Conservation (phyloP, 495 filamentous ascomycete genomes). For the Daldinia loculata region DNA sequence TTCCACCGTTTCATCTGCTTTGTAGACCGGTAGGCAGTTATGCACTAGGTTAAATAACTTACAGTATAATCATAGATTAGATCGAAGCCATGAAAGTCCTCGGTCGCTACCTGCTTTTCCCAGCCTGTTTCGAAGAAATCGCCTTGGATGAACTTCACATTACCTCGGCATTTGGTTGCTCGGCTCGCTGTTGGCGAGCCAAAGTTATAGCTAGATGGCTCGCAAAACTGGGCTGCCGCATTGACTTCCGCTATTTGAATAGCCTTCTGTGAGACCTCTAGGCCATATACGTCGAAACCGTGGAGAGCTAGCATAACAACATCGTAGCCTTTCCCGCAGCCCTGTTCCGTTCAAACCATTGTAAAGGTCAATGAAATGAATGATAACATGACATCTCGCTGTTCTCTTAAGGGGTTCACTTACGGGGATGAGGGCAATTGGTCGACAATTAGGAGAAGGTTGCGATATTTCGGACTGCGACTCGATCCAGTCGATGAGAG, state of each 20-base stretch:
- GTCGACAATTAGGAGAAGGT: not conserved
- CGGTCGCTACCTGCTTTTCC: constrained; percentile 51
- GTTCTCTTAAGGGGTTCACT: not conserved
- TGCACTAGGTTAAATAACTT: constrained; percentile 28
- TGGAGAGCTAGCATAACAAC: constrained; percentile 71
- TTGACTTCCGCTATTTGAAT: constrained; percentile 60
- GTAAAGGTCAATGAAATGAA: not conserved
- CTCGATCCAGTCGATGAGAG: constrained; percentile 55
- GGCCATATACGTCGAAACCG: constrained; percentile 75
- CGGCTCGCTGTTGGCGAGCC: constrained; percentile 41
- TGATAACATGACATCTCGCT: not conserved
- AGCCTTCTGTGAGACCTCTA: constrained; percentile 70
- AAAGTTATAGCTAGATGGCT: constrained; percentile 56
- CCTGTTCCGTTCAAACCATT: constrained; percentile 42
- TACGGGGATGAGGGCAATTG: constrained; percentile 22
- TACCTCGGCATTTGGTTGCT: constrained; percentile 57
- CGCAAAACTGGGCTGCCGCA: constrained; percentile 18
- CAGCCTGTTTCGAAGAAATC: constrained; percentile 78
- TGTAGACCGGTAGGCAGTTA: not conserved
- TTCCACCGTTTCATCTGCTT: not conserved
- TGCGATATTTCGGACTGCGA: constrained; percentile 13
- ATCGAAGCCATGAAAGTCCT: constrained; percentile 66
- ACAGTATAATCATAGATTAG: constrained; percentile 85
- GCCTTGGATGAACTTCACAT: constrained; percentile 64
- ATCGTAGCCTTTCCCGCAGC: constrained; percentile 79